These are phyloP conservation scores for Suillus subluteus DNA, from an alignment of 768 basidiomycete species.

Conservation along the genomic window DNA sequence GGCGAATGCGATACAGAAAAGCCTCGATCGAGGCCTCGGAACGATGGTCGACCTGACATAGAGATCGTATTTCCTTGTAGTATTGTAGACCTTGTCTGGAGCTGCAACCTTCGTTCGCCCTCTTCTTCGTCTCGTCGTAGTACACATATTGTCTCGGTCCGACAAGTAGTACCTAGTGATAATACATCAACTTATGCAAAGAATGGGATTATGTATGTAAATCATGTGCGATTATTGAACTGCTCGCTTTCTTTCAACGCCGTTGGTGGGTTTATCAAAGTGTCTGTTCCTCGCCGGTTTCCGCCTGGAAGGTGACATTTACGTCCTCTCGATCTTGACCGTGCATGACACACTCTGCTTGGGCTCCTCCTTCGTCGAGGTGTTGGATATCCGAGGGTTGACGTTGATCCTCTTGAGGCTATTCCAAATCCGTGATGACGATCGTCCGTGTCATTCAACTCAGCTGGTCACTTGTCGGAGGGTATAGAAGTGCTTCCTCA, in stretches of 20 bases:
- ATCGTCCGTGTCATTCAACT: neutral
- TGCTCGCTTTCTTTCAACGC: neutral
- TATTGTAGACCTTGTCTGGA: constrained; percentile 5
- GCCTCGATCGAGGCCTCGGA: neutral
- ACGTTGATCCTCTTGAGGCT: neutral
- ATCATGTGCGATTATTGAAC: too few species aligned
- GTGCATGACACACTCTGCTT: neutral
- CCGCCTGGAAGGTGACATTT: neutral
- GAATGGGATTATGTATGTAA: too few species aligned
- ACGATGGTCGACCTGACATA: too few species aligned
- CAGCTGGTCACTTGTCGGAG: neutral
- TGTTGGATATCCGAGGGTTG: too few species aligned
- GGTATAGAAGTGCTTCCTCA: neutral
- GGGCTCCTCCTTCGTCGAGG: neutral
- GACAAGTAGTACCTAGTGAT: neutral
- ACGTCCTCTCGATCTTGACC: neutral
- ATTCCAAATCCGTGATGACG: neutral
- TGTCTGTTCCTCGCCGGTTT: neutral
- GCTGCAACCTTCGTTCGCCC: neutral
- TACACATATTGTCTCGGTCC: neutral
- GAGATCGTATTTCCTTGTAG: neutral
- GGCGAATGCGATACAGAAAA: neutral
- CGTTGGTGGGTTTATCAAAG: neutral
- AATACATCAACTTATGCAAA: too few species aligned
- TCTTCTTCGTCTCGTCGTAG: neutral